Conservation (phyloP, 495 filamentous ascomycete genomes). For the Aspergillus nidulans region DNA sequence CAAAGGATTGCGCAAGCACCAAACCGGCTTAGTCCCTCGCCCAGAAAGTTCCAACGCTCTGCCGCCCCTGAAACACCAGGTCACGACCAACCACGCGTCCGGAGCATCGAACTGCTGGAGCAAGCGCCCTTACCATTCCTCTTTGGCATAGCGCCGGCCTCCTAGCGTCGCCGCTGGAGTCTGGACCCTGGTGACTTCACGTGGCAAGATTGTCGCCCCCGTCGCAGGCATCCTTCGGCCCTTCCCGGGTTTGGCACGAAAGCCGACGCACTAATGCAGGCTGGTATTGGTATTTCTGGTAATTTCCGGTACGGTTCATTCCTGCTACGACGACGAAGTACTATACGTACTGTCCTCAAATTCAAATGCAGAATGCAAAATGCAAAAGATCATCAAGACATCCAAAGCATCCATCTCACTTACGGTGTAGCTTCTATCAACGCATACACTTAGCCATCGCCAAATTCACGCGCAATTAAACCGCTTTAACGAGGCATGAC, state of each 20-base stretch:
- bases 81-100: slow-evolving; percentile 3
- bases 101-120: slow-evolving; percentile 23
- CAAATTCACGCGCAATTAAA: no score
- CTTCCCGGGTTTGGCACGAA: slow-evolving; percentile 32
- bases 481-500: neutral
- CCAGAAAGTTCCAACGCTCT: neutral
- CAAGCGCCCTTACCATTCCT: slow-evolving; percentile 17
- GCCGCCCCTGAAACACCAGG: slow-evolving; percentile 4
- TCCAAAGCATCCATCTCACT: no score
- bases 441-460: no score
- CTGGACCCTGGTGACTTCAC: slow-evolving; percentile 28
- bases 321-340: neutral
- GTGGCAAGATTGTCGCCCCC: slow-evolving; percentile 23
- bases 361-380: neutral
- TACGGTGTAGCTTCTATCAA: no score
- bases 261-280: slow-evolving; percentile 26
- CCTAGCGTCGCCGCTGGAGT: slow-evolving; percentile 19
- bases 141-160: slow-evolving; percentile 8
- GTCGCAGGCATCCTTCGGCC: slow-evolving; percentile 22
- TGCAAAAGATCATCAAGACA: neutral
- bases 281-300: neutral
- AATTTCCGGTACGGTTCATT: neutral
- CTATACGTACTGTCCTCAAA: neutral
- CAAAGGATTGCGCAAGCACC: no score
- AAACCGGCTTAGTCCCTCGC: neutral